Evolutionary conservation across 331 rosid species (phyloP).

Genomic region (Quercus phellos): DNA sequence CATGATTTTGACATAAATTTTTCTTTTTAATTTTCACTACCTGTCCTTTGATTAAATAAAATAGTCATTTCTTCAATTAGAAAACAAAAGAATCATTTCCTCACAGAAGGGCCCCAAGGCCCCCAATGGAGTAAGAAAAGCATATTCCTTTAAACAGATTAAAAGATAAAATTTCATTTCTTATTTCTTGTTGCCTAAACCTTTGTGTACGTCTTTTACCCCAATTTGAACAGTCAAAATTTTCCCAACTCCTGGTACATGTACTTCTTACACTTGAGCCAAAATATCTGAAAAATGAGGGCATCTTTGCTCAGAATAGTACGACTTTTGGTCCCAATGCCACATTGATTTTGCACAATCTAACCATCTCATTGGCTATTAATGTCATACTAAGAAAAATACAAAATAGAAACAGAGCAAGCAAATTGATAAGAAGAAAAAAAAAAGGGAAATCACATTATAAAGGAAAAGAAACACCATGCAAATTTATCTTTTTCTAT

Average conservation of each 20-base stretch:
- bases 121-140: neutral
- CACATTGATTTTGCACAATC: slow-evolving; percentile 9
- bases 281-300: neutral
- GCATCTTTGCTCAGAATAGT: neutral
- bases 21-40: neutral
- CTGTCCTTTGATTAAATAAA: neutral
- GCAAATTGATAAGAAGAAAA: slow-evolving; percentile 15
- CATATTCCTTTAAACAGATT: neutral
- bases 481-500: slow-evolving; percentile 26
- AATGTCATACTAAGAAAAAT: slow-evolving; percentile 13
- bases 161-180: neutral
- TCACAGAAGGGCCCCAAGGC: neutral
- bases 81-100: neutral
- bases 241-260: slow-evolving; percentile 2
- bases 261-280: slow-evolving; percentile 4
- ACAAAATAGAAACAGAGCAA: slow-evolving; percentile 24
- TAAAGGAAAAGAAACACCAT: slow-evolving; percentile 25
- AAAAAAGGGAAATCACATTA: neutral
- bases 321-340: neutral
- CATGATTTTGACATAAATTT: neutral
- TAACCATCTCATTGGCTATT: neutral
- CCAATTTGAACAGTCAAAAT: slow-evolving; percentile 8
- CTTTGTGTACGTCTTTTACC: neutral
- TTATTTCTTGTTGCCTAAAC: neutral
- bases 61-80: neutral